Evolutionary conservation across 2,329 filamentous ascomycete genomes (phyloP), one percentile per base, ranked within the genome.

Genomic region (Alternaria hordeiaustralica): DNA sequence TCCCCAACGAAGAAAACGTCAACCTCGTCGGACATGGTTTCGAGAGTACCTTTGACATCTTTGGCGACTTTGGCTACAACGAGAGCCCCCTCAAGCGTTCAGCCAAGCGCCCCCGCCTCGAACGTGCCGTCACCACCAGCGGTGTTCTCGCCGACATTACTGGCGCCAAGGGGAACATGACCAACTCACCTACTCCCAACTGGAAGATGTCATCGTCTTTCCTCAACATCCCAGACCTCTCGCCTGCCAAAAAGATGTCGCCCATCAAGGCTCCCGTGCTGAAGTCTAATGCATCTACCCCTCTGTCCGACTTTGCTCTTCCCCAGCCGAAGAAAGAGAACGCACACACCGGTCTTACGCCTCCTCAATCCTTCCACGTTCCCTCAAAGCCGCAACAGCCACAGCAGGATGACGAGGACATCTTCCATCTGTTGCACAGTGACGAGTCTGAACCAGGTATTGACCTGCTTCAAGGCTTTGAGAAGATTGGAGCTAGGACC

Each of bases 391-490:
- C 71, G 43, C 63, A 71, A 58, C 63, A 55, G 21, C 55, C 36
- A 26, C 54, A 75, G 13, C 61, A 63, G 55, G 84, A 86, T 47
- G 84, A 86, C 43, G 84, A 87, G 8, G 86, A 87, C 13, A 84
- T 88, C 28, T 88, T 85, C 70, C 80, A 83, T 20, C 85, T 88
- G 36, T 84, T 90, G 44, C 82, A 88, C 55, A 83, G 84, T 60
- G 88, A 90, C 63, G 87, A 89, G 44, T 82, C 82, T 4, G 84
- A 87, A 61, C 88, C 90, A 63, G 80, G 86, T 13, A 85, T 93
- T 55, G 91, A 94, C 71, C 90, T 94, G 68, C 85, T 92, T 49
- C 89, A 92, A 74, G 90, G 90, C 10, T 94, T 93, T 72, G 88
- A 90, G 75, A 91, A 90, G 81, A 93, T 94, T 75, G 91, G 91